Evolutionary conservation across 169 alveolate species (phyloP).

Genomic region (Fabrea salina): DNA sequence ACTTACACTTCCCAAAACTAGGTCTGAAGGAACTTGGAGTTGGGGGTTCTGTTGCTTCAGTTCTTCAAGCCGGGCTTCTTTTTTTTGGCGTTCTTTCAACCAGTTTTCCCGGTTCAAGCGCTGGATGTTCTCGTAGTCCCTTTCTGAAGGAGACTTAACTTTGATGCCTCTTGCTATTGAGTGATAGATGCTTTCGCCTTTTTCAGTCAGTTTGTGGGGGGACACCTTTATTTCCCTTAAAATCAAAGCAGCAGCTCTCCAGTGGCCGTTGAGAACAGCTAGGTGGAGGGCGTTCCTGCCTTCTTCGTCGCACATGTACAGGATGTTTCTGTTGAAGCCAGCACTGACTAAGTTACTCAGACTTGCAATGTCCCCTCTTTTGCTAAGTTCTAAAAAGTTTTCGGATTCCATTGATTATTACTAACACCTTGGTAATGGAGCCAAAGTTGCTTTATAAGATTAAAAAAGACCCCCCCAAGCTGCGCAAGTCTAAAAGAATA

Average conservation of each 20-base stretch:
- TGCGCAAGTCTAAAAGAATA: no score
- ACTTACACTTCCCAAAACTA: background rate
- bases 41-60: background rate
- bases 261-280: background rate
- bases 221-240: background rate
- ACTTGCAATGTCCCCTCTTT: background rate
- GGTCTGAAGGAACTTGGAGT: background rate
- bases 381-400: background rate
- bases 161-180: background rate
- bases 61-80: background rate
- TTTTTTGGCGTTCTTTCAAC: background rate
- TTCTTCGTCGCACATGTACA: background rate
- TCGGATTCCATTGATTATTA: no score
- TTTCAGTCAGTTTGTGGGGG: background rate
- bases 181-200: conserved; percentile 1
- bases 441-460: no score
- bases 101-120: background rate
- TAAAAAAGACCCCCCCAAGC: no score
- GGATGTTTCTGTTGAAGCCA: background rate
- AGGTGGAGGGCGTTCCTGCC: background rate
- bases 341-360: background rate
- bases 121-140: background rate
- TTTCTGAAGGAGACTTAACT: background rate
- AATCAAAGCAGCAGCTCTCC: background rate
- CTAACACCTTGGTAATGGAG: no score